A percentile compares a stretch with the other conserved stretches of the same genome.
Conservation (phyloP, 2,329 filamentous ascomycete genomes). For the Metarhizium album region DNA sequence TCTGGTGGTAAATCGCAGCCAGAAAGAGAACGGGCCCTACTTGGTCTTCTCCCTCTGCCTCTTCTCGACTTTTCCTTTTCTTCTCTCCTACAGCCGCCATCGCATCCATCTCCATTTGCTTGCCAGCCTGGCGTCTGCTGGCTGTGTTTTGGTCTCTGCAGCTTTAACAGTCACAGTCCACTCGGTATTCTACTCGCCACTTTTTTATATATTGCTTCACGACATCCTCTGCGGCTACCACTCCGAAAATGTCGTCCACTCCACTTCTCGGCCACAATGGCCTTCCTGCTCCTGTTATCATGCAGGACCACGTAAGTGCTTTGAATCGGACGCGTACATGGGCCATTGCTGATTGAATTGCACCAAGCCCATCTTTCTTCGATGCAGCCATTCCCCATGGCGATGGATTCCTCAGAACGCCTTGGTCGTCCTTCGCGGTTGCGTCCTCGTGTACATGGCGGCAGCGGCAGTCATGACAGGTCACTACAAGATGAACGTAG, state of each 20-base stretch:
- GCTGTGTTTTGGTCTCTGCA: not conserved
- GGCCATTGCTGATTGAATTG: not conserved
- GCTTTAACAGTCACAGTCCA: not conserved
- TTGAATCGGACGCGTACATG: not conserved
- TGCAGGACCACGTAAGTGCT: slow-evolving; percentile 25
- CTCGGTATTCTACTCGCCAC: not conserved
- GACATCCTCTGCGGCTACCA: not conserved
- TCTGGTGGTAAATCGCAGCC: not conserved
- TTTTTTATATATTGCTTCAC: not conserved
- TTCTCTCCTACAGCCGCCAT: slow-evolving; percentile 4
- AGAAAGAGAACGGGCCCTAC: not conserved
- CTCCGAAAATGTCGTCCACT: slow-evolving; percentile 20
- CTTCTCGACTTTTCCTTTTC: not conserved
- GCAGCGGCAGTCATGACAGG: slow-evolving; percentile 29
- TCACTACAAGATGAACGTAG: slow-evolving; percentile 32
- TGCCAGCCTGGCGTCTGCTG: not conserved
- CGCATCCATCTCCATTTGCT: slow-evolving; percentile 3
- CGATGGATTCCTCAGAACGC: slow-evolving; percentile 32
- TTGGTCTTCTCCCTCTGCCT: not conserved
- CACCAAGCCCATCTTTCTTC: slow-evolving; percentile 38
- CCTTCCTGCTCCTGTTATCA: slow-evolving; percentile 20
- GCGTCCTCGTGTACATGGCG: slow-evolving; percentile 32
- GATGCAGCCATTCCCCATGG: slow-evolving; percentile 42
- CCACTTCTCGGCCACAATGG: slow-evolving; percentile 22
- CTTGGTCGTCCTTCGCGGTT: slow-evolving; percentile 32